Base-by-base conservation (phyloP, 2,329 filamentous ascomycete species). In the Zasmidium cellare region DNA sequence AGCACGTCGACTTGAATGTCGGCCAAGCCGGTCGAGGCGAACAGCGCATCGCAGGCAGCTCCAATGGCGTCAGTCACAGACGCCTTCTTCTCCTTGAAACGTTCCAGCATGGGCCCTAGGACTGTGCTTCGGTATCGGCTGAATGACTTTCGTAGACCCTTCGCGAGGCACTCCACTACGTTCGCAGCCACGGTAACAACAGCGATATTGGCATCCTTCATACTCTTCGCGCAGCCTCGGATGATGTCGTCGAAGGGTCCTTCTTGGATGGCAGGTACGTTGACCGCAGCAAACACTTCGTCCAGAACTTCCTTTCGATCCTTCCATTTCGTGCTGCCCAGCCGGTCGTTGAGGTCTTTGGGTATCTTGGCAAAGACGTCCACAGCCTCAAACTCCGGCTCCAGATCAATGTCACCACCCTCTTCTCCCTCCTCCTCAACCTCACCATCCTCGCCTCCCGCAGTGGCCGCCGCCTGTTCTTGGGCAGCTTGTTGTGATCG, bases 201-300 rank as follows among this genome's bases (percentile, higher is more conserved):
- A 3, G 91, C 89, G 65, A 99, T 89, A 71, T 99, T 99, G 67
- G 96, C 94, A 67, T 99, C 96, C 75, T 99, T 99, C 94, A 99
- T 99, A 67, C 86, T 91, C 76, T 97, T 99, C 46, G 94, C 93
- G 55, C 97, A 82, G 3, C 86, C 88, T 60, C 90, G 84, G 56
- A 90, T 86, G 65, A 97, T 83, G 68, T 97, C 93, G 72, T 88
- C 85, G 70, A 92, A 97, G 55, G 91, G 88, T 6, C 86, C 90
- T 66, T 97, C 93, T 74, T 96, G 96, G 74, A 99, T 96, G 61
- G 88, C 85, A 14, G 93, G 92, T 44, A 96, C 88, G 67, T 96
- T 96, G 55, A 96, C 76, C 2, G 86, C 82, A 14, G 84, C 84
- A 66, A 87, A 88, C 0, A 97, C 81, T 9, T 85, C 91, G 60